Percentiles rank a stretch among this genome's conserved stretches.
Evolutionary conservation across 352 stramenopile species (phyloP).

Genomic region (Discostella stelligera): DNA sequence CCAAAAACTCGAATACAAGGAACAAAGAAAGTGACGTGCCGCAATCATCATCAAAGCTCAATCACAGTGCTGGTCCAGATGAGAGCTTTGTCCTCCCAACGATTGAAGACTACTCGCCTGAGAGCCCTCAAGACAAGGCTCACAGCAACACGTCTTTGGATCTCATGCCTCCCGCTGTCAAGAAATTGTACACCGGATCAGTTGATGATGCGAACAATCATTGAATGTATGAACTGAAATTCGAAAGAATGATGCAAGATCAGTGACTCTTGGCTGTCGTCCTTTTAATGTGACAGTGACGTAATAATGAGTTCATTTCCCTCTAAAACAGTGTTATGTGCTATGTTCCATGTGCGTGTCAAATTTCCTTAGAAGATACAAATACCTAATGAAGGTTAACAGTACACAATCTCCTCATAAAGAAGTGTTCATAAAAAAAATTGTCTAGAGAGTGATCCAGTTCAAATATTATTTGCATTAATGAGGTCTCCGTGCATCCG

Average conservation of each 20-base stretch:
- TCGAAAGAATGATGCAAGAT: not conserved
- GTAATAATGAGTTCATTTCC: not conserved
- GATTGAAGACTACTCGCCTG: conserved; percentile 43
- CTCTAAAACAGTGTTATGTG: not conserved
- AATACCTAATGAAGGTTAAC: no score
- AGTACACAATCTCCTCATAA: no score
- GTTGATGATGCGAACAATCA: not conserved
- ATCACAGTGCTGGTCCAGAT: conserved; percentile 37
- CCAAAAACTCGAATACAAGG: conserved; percentile 18
- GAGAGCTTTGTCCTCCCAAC: conserved; percentile 55
- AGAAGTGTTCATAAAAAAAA: no score
- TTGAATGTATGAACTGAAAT: conserved; percentile 23
- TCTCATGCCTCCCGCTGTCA: conserved; percentile 31
- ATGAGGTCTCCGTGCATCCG: no score
- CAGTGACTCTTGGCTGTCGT: not conserved
- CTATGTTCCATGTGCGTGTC: not conserved
- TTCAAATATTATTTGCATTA: no score
- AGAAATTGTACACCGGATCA: conserved; percentile 35
- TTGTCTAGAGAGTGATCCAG: no score
- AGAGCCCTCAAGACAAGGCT: conserved; percentile 22
- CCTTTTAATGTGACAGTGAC: not conserved
- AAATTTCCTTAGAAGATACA: no score
- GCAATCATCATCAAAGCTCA: conserved; percentile 21
- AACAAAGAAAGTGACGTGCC: conserved; percentile 8
- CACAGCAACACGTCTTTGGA: conserved; percentile 28